Percentiles rank a stretch among this genome's conserved stretches.
Conservation (phyloP, 768 basidiomycete species). For the Gyrodon lividus region DNA sequence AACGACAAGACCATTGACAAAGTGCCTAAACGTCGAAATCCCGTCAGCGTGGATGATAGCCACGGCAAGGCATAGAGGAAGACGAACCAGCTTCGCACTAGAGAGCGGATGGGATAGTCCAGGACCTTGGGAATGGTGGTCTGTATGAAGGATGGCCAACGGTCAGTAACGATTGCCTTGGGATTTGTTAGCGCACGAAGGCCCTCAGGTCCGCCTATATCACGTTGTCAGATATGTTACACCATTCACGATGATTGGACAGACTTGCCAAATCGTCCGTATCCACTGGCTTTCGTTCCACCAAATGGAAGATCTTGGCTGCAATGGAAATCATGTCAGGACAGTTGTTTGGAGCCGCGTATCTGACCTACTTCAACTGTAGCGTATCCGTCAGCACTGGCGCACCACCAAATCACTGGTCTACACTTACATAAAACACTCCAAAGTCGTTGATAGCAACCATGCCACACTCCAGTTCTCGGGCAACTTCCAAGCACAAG, state of each 20-base stretch:
- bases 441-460: slow-evolving; percentile 95
- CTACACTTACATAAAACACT: slow-evolving; percentile 70
- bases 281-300: slow-evolving; percentile 87
- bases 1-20: slow-evolving; percentile 47
- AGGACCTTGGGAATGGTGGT: slow-evolving; percentile 84
- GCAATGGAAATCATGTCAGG: slow-evolving; percentile 5
- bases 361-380: slow-evolving; percentile 62
- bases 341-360: slow-evolving; percentile 6
- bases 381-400: slow-evolving; percentile 15
- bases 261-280: slow-evolving; percentile 83
- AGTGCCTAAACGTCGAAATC: slow-evolving; percentile 39
- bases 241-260: neutral
- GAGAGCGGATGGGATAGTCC: slow-evolving; percentile 81
- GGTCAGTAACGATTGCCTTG: slow-evolving; percentile 85
- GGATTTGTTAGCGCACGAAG: slow-evolving; percentile 83
- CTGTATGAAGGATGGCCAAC: slow-evolving; percentile 79
- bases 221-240: slow-evolving; percentile 8
- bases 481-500: slow-evolving; percentile 77
- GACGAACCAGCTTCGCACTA: slow-evolving; percentile 71
- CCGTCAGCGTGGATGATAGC: slow-evolving; percentile 1
- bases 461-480: slow-evolving; percentile 89
- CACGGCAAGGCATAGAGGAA: neutral
- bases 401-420: slow-evolving; percentile 1
- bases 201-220: slow-evolving; percentile 86
- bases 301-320: slow-evolving; percentile 96